Evolutionary conservation across 2,329 filamentous ascomycete genomes (phyloP), one percentile per base, ranked within the genome.

Genomic region (Geosmithia putterillii): DNA sequence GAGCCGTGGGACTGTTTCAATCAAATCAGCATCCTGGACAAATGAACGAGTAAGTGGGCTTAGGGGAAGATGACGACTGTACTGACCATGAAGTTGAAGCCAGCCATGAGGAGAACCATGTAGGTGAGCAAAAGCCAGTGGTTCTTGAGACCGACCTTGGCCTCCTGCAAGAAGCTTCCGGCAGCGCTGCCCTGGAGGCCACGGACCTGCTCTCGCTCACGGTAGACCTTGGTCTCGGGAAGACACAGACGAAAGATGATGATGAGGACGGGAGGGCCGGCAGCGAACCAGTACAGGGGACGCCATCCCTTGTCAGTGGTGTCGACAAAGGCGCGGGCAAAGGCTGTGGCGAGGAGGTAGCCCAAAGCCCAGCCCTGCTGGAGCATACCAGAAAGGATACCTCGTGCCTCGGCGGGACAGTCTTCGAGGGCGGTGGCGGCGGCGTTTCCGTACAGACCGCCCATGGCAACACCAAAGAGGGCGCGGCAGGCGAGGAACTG

Each of bases 251-350:
- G 81, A 69, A 84, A 87, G 44, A 79, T 54, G 55, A 94, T 94
- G 61, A 94, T 82, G 25, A 94, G 60, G 2, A 88, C 71, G 0
- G 88, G 88, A 0, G 86, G 85, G 34, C 81, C 75, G 6, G 87
- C 86, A 12, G 81, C 87, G 59, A 94, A 94, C 87, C 88, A 95
- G 68, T 81, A 94, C 0, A 94, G 68, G 1, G 87, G 86, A 7
- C 88, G 72, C 88, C 88, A 95, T 42, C 73, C 79, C 56, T 94
- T 81, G 1, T 77, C 60, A 1, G 86, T 90, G 1, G 86, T 92
- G 59, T 84, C 66, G 41, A 89, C 76, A 7, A 92, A 71, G 4
- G 70, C 86, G 7, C 79, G 68, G 10, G 75, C 62, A 50, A 84
- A 79, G 14, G 74, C 73, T 0, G 73, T 63, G 2, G 69, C 69